Conservation (phyloP, 2,329 filamentous ascomycete genomes). For the Talaromyces sp. region DNA sequence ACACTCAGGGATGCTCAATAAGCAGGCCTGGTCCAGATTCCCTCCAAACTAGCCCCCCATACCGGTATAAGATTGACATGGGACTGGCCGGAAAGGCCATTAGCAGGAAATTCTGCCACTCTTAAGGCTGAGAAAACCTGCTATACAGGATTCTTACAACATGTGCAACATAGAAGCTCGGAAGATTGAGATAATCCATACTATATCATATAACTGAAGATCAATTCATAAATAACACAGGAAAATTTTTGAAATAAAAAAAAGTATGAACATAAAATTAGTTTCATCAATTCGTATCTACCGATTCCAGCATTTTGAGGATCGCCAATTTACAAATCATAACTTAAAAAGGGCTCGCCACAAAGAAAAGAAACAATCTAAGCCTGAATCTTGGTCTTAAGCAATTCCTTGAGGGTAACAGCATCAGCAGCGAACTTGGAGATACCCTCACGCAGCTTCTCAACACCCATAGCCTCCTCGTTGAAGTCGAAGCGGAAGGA, state of each 20-base stretch:
- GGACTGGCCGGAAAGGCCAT: too few species aligned
- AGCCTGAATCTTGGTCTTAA: conserved; percentile 78
- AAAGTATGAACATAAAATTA: neutral
- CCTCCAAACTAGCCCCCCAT: neutral
- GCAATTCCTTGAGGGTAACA: conserved; percentile 86
- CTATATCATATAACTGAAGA: neutral
- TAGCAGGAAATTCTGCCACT: too few species aligned
- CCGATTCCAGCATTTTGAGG: conserved; percentile 28
- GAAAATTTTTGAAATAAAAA: neutral
- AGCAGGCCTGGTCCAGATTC: conserved; percentile 25
- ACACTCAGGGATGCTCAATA: conserved; percentile 17
- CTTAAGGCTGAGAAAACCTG: too few species aligned
- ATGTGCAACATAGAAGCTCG: too few species aligned
- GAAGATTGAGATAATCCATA: neutral
- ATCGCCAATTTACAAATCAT: conserved; percentile 31
- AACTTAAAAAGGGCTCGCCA: conserved; percentile 1
- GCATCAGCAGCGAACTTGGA: conserved; percentile 98
- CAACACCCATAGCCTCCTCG: conserved; percentile 98
- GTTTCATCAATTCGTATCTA: conserved; percentile 34
- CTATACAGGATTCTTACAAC: too few species aligned
- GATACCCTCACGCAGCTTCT: conserved; percentile 99
- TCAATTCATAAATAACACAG: neutral
- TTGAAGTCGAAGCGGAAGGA: conserved; percentile 99
- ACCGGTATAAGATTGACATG: too few species aligned
- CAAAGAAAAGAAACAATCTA: conserved; percentile 27